Base-by-base conservation (phyloP, 169 alveolate genomes). In the Eimeria tenella region DNA sequence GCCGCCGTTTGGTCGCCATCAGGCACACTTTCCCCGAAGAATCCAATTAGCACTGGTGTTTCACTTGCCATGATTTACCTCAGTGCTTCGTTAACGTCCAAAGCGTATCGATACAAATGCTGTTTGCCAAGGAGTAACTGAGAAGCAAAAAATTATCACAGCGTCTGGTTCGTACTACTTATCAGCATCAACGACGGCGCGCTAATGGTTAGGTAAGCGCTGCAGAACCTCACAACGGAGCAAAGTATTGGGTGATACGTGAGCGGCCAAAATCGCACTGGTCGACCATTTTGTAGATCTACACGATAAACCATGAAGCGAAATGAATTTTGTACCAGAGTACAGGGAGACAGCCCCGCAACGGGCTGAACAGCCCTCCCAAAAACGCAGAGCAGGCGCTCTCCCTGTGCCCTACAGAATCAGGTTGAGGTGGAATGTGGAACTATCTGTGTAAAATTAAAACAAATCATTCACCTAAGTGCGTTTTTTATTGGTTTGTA, bases 31-130 rank as follows among this genome's bases (percentile, higher is more conserved):
- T 92, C 87, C 63, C 87, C 87, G 56, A 92, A 13, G 31, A 92
- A 55, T 52, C 95, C 95, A 42, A 92, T 86, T 53, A 81, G 65
- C 10, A 79, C 90, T n/a, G 81, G 83, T 68, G 93, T 13, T 87
- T 70, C 93, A 70, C 84, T 23, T 23, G 77, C 49, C 93, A 87
- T 87, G 6, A 50, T 70, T 74, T 15, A 31, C 42, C 42, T 31
- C 42, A 31, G 42, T 31, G 42, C 70, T 60, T 60, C 70, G 70
- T 15, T 60, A 31, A 31, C 0, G 42, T 31, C 42, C 42, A 31
- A 31, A 31, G 42, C 42, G 42, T 31, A 31, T 31, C 42, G 2
- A 31, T 31, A 31, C 2, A 31, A 31, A 31, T 31, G 2, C 42
- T 31, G 42, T 31, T 31, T 31, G 42, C 42, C 42, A 31, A 31